A percentile compares a stretch with the other conserved stretches of the same genome.
phyloP scores from a whole-genome alignment of 768 basidiomycete genomes.

The Tulasnella calospora region DNA sequence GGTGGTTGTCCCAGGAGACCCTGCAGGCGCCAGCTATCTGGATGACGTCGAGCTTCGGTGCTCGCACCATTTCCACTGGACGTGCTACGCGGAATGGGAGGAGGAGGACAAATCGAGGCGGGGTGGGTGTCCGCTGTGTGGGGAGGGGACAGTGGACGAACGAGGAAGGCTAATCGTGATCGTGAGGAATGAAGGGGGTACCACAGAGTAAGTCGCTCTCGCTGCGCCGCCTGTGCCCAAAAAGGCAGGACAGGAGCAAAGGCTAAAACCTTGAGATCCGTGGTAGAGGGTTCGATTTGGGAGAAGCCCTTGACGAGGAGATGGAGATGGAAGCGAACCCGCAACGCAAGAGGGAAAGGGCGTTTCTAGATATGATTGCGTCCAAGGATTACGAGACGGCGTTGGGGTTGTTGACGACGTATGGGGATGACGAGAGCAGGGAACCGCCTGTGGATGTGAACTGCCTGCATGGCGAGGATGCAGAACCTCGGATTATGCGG shows the following conservation, averaged over 20 bases:
- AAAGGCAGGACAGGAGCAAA: not conserved
- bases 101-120: not conserved
- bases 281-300: conserved; percentile 5
- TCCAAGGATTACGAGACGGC: not conserved
- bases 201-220: not conserved
- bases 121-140: not conserved
- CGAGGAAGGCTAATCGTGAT: not conserved
- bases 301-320: not conserved
- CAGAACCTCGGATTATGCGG: not conserved
- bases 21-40: not conserved
- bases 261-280: conserved; percentile 7
- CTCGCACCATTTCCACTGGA: not conserved
- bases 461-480: not conserved
- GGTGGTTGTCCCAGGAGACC: not conserved
- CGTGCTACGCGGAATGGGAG: not conserved
- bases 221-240: not conserved
- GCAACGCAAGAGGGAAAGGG: not conserved
- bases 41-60: conserved; percentile 4
- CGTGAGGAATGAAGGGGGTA: not conserved
- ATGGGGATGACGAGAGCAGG: not conserved
- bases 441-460: conserved; percentile 1
- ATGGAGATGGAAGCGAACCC: not conserved
- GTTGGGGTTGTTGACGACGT: not conserved
- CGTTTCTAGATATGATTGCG: not conserved
- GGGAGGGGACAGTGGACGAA: not conserved